A percentile compares a stretch with the other conserved stretches of the same genome.
These are phyloP conservation scores for Domatiomyces globalis DNA, from an alignment of 2,329 filamentous ascomycete species.

Conservation along the genomic window DNA sequence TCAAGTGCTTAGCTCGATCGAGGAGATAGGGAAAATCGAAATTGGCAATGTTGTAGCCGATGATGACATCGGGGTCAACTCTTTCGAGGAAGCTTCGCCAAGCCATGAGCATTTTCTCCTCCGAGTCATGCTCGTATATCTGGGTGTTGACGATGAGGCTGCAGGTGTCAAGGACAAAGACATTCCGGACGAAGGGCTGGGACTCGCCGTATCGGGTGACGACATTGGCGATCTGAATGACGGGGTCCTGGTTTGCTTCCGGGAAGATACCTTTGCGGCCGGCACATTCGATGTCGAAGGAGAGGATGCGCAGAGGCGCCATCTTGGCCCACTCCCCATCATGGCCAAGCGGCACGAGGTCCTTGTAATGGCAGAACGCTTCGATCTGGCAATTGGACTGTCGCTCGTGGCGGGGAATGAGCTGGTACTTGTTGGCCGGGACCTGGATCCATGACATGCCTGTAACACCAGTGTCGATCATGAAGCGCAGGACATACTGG, in stretches of 20 bases:
- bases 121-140: constrained; percentile 65
- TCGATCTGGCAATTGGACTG: constrained; percentile 97
- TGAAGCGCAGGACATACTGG: constrained; percentile 87
- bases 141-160: constrained; percentile 92
- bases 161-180: constrained; percentile 86
- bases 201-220: constrained; percentile 89
- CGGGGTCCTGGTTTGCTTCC: constrained; percentile 77
- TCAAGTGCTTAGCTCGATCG: constrained; percentile 73
- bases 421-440: constrained; percentile 55
- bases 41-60: constrained; percentile 96
- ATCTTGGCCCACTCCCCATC: constrained; percentile 97
- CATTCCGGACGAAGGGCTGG: constrained; percentile 90
- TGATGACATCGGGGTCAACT: constrained; percentile 93
- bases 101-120: constrained; percentile 77
- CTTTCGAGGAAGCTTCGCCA: constrained; percentile 85
- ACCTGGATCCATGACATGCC: constrained; percentile 98
- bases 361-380: constrained; percentile 64
- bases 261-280: constrained; percentile 96
- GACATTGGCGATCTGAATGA: constrained; percentile 96
- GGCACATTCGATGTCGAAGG: constrained; percentile 97
- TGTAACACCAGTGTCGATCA: constrained; percentile 88
- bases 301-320: constrained; percentile 81
- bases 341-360: constrained; percentile 74
- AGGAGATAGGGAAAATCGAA: constrained; percentile 97
- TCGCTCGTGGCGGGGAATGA: constrained; percentile 51